Base-by-base conservation (phyloP, 345 rosid species). In the Cardamine occulta region DNA sequence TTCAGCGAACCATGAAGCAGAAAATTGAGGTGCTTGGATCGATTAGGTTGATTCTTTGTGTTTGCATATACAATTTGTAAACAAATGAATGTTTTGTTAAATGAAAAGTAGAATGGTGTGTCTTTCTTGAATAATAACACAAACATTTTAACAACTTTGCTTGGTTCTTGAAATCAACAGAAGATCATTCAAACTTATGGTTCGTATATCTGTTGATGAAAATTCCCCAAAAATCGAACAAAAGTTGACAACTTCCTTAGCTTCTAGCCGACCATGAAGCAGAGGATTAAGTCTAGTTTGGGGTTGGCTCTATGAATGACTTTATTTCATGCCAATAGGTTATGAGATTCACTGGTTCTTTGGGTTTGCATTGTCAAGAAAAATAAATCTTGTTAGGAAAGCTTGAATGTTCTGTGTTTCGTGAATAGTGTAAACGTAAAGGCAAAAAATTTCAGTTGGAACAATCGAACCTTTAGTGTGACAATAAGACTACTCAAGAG, bases 191-290 rank as follows among this genome's bases (percentile, higher is more conserved):
- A 47, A 34, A n/a, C 52, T 49, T 10, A 24, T 62, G 19, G 54
- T 54, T 54, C 3, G n/a, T 7, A 24, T 63, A 7, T 23, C 12
- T 26, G 23, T 49, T 49, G 48, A 9, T 17, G 39, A 23, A 21
- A 40, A 40, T 37, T 2, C 10, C 40, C 8, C 4, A 35, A 45
- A 58, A 37, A 29, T 29, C 11, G 5, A 70, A 31, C 26, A 34
- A 54, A 55, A 62, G 17, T 14, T 64, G 9, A 13, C 35, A 73
- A 64, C 47, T 13, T 31, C 32, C n/a, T 10, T 14, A 11, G 69
- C 11, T 60, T 32, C 6, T 13, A 60, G 37, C 37, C 24, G 51
- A 73, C 24, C 24, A 39, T 40, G 44, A 53, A 29, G n/a, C 77
- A 29, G 23, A 52, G 35, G 32, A 8, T 63, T 63, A 42, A 63